Evolutionary conservation across 257 asterid genomes (phyloP), one percentile per base, ranked within the genome.

Genomic region (Voacanga thouarsii): DNA sequence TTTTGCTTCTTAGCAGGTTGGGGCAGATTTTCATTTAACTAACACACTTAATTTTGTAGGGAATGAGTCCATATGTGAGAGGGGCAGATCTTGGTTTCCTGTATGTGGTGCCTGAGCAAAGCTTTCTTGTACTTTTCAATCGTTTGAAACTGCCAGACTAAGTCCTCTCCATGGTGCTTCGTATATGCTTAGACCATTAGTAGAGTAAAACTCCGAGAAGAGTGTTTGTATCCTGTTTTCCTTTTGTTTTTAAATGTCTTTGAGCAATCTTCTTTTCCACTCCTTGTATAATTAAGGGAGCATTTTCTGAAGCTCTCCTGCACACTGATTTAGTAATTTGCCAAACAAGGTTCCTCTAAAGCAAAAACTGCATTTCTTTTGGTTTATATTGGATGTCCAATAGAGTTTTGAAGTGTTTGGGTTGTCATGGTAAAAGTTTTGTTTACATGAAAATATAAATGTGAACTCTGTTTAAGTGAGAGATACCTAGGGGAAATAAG

Each of bases 51-150:
- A 21, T 53, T 66, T 64, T 50, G 45, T 86, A 95, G 99, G 96
- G 98, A 49, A 78, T 92, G 88, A 96, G 92, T 41, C 96, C 96
- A 11, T 90, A 88, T 18, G 83, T 91, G 64, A 90, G 87, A 84
- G 99, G 99, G 33, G 97, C 97, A 77, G 97, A 95, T 82, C 97
- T 93, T 43, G 98, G 99, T 43, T 95, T 95, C 77, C 96, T 95
- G 15, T 95, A 93, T 28, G 92, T 87, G 51, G 87, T 90, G 80
- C 99, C 98, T 0, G 98, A 91, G 72, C 99, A 95, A 84, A 91
- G 96, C 85, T 91, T 95, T 81, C 93, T 95, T 66, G 98, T 95
- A 84, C 94, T 95, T 71, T 95, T 95, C 88, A 92, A 87, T 69
- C 97, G 97, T 39, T 78, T 95, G 90, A 90, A 83, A 76, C 85